Evolutionary conservation across 805 yeast genomes (phyloP).

Genomic region (Starmerella potacharoeniae): DNA sequence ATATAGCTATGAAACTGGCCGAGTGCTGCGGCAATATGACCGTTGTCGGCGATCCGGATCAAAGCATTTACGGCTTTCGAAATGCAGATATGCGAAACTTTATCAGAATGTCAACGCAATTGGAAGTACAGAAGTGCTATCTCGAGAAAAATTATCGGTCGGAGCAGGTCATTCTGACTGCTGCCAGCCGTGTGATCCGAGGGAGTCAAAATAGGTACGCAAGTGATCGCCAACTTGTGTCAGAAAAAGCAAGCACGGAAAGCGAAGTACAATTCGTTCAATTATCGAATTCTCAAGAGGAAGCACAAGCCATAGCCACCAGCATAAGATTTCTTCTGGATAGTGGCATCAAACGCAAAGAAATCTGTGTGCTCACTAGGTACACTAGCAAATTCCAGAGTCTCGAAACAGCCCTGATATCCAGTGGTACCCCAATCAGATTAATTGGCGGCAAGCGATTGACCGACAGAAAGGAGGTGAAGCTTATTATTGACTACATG

Average conservation of each 20-base stretch:
- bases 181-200: slow-evolving; percentile 40
- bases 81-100: slow-evolving; percentile 67
- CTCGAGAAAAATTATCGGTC: slow-evolving; percentile 74
- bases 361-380: slow-evolving; percentile 55
- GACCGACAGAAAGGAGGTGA: slow-evolving; percentile 67
- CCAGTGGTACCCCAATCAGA: slow-evolving; percentile 47
- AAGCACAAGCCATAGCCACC: slow-evolving; percentile 28
- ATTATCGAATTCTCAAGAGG: neutral
- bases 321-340: slow-evolving; percentile 42
- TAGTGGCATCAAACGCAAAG: slow-evolving; percentile 39
- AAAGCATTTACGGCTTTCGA: slow-evolving; percentile 81
- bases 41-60: slow-evolving; percentile 94
- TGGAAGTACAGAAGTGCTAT: slow-evolving; percentile 28
- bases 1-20: slow-evolving; percentile 47
- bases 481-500: slow-evolving; percentile 49
- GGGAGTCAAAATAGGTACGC: slow-evolving; percentile 1
- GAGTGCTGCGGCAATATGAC: slow-evolving; percentile 39
- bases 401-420: slow-evolving; percentile 53
- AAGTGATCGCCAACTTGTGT: slow-evolving; percentile 23
- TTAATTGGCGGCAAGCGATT: slow-evolving; percentile 66
- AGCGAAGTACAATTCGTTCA: slow-evolving; percentile 4
- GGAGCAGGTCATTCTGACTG: slow-evolving; percentile 48
- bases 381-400: slow-evolving; percentile 31
- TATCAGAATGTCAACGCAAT: slow-evolving; percentile 38
- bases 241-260: neutral